Evolutionary conservation across 495 filamentous ascomycete species (phyloP).

Genomic region (Podospora tetraspora): DNA sequence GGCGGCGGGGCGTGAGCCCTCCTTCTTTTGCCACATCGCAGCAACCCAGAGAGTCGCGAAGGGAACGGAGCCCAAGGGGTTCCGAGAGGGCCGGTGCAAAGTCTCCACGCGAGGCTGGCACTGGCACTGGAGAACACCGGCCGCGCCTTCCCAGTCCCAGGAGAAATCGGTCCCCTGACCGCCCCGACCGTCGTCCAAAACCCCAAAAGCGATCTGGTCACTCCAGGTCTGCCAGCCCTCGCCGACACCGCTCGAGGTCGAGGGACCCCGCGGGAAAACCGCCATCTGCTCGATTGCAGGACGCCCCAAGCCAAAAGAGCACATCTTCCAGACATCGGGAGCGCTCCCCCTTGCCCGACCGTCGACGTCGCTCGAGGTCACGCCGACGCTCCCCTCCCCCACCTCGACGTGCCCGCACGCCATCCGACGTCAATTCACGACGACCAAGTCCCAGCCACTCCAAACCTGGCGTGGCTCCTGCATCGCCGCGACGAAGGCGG

Average conservation of each 20-base stretch:
- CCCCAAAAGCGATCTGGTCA: slow-evolving; percentile 24
- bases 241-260: slow-evolving; percentile 21
- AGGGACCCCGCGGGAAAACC: slow-evolving; percentile 4
- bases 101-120: slow-evolving; percentile 19
- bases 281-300: neutral
- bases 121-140: slow-evolving; percentile 12
- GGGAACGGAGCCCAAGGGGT: slow-evolving; percentile 28
- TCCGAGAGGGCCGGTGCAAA: slow-evolving; percentile 24
- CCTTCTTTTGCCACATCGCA: slow-evolving; percentile 21
- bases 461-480: slow-evolving; percentile 15
- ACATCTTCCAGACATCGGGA: slow-evolving; percentile 27
- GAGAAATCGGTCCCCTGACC: slow-evolving; percentile 31
- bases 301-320: slow-evolving; percentile 16
- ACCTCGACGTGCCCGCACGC: slow-evolving; percentile 30
- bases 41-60: slow-evolving; percentile 35
- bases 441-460: slow-evolving; percentile 28
- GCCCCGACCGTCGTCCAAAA: slow-evolving; percentile 22
- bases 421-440: slow-evolving; percentile 34
- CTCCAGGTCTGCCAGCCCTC: slow-evolving; percentile 28
- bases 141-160: slow-evolving; percentile 22
- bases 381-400: slow-evolving; percentile 25
- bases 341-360: slow-evolving; percentile 29
- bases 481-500: slow-evolving; percentile 34
- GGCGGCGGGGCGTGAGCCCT: slow-evolving; percentile 35
- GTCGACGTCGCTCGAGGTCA: slow-evolving; percentile 35